Evolutionary conservation across 345 rosid genomes (phyloP).

Genomic region (Citrus cavaleriei): DNA sequence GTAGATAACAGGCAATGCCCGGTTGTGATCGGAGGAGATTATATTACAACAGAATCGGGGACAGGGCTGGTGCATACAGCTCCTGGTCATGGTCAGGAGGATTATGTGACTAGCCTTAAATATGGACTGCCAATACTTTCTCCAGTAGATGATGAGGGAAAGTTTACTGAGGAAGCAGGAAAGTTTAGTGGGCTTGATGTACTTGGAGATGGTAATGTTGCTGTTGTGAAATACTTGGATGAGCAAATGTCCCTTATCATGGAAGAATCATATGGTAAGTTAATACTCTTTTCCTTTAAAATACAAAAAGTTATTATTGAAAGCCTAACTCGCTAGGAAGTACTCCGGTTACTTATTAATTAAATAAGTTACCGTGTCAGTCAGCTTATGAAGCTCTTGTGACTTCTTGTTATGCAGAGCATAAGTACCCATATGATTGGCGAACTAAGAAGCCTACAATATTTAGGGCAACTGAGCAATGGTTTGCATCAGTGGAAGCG

Average conservation of each 20-base stretch:
- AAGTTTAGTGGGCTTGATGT: slow-evolving; percentile 86
- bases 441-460: slow-evolving; percentile 92
- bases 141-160: slow-evolving; percentile 91
- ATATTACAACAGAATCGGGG: slow-evolving; percentile 97
- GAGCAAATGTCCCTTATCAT: slow-evolving; percentile 58
- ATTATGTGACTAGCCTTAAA: slow-evolving; percentile 79
- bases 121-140: slow-evolving; percentile 77
- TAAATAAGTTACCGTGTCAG: neutral
- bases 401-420: slow-evolving; percentile 47
- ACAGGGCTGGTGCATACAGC: slow-evolving; percentile 98
- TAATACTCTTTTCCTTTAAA: slow-evolving; percentile 7
- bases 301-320: neutral
- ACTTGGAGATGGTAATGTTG: slow-evolving; percentile 86
- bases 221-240: slow-evolving; percentile 77
- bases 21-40: slow-evolving; percentile 88
- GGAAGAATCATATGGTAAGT: slow-evolving; percentile 90
- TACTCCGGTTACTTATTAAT: neutral
- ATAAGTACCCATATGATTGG: slow-evolving; percentile 98
- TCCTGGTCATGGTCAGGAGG: slow-evolving; percentile 99
- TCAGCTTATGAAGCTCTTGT: slow-evolving; percentile 2
- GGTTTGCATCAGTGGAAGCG: slow-evolving; percentile 99
- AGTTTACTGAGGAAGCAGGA: slow-evolving; percentile 89
- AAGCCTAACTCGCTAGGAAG: neutral
- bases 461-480: slow-evolving; percentile 97
- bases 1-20: slow-evolving; percentile 68